Conservation (phyloP, 139 green algal genomes). For the Chlorella sp. region DNA sequence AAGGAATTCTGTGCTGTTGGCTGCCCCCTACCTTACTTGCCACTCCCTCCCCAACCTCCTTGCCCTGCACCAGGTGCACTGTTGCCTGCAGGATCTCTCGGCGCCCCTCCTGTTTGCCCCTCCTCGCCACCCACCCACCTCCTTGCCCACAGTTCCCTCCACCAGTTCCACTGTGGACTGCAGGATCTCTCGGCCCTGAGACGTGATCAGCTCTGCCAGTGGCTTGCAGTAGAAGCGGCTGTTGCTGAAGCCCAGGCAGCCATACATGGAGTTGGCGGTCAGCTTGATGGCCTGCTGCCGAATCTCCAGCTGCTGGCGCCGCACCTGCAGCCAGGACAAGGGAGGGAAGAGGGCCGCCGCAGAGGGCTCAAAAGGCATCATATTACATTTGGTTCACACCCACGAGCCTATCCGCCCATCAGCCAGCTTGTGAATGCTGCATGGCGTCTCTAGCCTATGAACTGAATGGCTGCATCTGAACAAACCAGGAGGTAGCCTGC, state of each 20-base stretch:
- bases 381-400: too few species aligned
- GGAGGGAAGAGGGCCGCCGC: neutral
- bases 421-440: too few species aligned
- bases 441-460: neutral
- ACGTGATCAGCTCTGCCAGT: slow-evolving; percentile 95
- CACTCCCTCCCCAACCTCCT: too few species aligned
- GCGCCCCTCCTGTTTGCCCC: too few species aligned
- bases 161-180: slow-evolving; percentile 95
- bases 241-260: slow-evolving; percentile 95
- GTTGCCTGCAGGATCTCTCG: slow-evolving; percentile 94
- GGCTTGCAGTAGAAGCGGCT: slow-evolving; percentile 94
- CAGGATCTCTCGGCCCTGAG: slow-evolving; percentile 93
- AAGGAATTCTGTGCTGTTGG: neutral
- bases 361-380: too few species aligned
- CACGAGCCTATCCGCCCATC: too few species aligned
- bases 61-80: slow-evolving; percentile 91
- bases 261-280: slow-evolving; percentile 99
- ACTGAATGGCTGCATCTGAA: neutral
- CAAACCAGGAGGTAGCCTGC: neutral
- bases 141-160: slow-evolving; percentile 69
- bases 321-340: slow-evolving; percentile 21
- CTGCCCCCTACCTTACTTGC: neutral
- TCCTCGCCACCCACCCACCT: slow-evolving; percentile 60
- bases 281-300: slow-evolving; percentile 96
- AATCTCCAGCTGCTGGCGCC: slow-evolving; percentile 90